Percentiles rank a stretch among this genome's conserved stretches.
Evolutionary conservation across 768 basidiomycete genomes (phyloP).

Genomic region (Hortiboletus flavorubellus): DNA sequence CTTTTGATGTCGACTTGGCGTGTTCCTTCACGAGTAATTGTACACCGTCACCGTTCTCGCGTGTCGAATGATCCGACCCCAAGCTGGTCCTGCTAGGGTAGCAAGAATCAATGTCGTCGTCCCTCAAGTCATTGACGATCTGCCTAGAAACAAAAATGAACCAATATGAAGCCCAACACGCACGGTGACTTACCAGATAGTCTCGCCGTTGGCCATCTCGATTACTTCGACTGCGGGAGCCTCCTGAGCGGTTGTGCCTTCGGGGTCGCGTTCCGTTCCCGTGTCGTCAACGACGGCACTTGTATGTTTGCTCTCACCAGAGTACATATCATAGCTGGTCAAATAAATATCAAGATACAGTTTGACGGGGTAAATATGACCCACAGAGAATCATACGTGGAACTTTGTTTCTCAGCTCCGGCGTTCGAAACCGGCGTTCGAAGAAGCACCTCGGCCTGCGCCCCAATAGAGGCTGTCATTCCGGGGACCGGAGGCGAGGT

Average conservation of each 20-base stretch:
- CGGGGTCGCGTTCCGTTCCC: slow-evolving; percentile 19
- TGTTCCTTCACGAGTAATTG: slow-evolving; percentile 81
- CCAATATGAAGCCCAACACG: background rate
- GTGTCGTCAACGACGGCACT: slow-evolving; percentile 36
- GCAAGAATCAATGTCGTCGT: slow-evolving; percentile 67
- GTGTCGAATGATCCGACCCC: slow-evolving; percentile 65
- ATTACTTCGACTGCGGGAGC: slow-evolving; percentile 74
- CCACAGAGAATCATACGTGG: slow-evolving; percentile 77
- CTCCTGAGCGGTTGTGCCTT: slow-evolving; percentile 32
- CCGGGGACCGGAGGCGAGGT: slow-evolving; percentile 68
- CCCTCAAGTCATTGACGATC: slow-evolving; percentile 80
- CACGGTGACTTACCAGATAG: slow-evolving; percentile 62
- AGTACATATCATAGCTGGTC: slow-evolving; percentile 76
- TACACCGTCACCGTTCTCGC: slow-evolving; percentile 47
- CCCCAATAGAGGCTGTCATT: slow-evolving; percentile 49
- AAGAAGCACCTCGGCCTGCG: slow-evolving; percentile 38
- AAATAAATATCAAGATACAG: slow-evolving; percentile 19
- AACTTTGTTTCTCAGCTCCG: slow-evolving; percentile 61
- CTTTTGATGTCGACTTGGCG: slow-evolving; percentile 58
- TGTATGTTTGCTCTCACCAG: slow-evolving; percentile 49
- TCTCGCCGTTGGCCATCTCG: slow-evolving; percentile 84
- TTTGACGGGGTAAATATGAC: slow-evolving; percentile 30
- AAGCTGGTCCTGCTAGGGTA: slow-evolving; percentile 70
- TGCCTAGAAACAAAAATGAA: slow-evolving; percentile 41
- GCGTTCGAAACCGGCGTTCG: slow-evolving; percentile 39